A percentile compares a stretch with the other conserved stretches of the same genome.
Evolutionary conservation across 1,284 basidiomycete species (phyloP).

Genomic region (Somion occarium): DNA sequence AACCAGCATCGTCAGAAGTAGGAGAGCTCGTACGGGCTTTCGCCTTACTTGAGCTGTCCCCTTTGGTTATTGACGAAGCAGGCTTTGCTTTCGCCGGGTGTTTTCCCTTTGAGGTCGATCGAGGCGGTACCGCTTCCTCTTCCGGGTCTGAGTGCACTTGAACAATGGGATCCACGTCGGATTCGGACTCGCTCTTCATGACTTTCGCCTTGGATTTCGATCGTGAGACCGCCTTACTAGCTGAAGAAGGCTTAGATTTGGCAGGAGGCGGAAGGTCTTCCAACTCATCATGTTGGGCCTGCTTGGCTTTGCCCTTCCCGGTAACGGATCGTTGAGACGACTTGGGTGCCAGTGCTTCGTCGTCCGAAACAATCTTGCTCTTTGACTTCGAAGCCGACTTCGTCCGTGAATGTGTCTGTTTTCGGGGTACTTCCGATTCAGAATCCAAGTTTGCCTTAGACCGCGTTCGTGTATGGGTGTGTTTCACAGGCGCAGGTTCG

Average conservation of each 20-base stretch:
- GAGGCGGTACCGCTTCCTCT: not conserved
- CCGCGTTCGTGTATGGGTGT: constrained; percentile 15
- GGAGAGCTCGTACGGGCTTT: constrained; percentile 16
- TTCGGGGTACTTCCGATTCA: constrained; percentile 15
- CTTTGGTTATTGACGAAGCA: not conserved
- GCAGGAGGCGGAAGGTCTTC: not conserved
- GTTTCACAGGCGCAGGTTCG: constrained; percentile 9
- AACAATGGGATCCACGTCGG: not conserved
- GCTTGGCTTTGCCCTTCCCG: not conserved
- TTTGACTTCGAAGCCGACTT: constrained; percentile 16
- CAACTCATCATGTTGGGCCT: constrained; percentile 4
- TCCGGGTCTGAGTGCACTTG: not conserved
- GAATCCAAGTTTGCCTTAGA: constrained; percentile 18
- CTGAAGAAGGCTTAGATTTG: constrained; percentile 5
- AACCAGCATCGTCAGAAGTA: constrained; percentile 26
- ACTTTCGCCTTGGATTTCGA: constrained; percentile 5
- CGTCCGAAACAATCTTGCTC: constrained; percentile 9
- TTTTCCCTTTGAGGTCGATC: not conserved
- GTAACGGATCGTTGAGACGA: not conserved
- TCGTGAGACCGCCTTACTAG: constrained; percentile 1
- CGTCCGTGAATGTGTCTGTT: constrained; percentile 12
- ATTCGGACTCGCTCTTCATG: not conserved
- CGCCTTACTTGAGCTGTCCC: not conserved
- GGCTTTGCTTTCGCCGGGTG: not conserved
- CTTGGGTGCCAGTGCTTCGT: not conserved